These are phyloP conservation scores for Spergularia azorica DNA, from an alignment of 179 eudicot genomes.

Conservation along the genomic window DNA sequence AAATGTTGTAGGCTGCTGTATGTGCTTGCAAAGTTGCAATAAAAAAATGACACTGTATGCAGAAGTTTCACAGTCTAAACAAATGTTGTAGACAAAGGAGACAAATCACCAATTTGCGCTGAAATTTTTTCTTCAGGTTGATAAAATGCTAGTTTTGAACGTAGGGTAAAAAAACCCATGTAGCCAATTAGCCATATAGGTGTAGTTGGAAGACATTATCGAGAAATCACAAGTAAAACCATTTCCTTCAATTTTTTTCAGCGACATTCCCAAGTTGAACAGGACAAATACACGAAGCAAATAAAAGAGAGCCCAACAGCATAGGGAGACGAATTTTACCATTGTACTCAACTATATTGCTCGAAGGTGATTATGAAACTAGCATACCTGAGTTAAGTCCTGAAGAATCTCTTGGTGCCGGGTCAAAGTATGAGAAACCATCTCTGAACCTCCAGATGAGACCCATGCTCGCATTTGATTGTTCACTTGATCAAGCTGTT, in stretches of 20 bases:
- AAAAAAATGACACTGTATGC: no score
- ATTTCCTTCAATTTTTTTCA: neutral
- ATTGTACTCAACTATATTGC: slow-evolving; percentile 1
- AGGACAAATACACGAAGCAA: neutral
- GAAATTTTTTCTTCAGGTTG: neutral
- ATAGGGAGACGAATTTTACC: neutral
- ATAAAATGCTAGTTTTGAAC: neutral
- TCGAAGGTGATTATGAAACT: slow-evolving; percentile 13
- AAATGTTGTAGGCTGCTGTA: neutral
- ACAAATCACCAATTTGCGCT: neutral
- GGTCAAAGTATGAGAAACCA: slow-evolving; percentile 96
- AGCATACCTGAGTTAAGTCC: slow-evolving; percentile 83
- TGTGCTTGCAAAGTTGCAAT: neutral
- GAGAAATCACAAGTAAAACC: neutral
- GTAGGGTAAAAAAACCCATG: no score
- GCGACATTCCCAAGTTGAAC: neutral
- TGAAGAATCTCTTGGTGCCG: slow-evolving; percentile 96
- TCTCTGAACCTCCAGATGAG: slow-evolving; percentile 92
- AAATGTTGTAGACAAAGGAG: no score
- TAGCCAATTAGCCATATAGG: neutral
- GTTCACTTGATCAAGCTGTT: slow-evolving; percentile 83
- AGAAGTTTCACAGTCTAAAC: no score
- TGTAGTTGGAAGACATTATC: neutral
- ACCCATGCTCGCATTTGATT: slow-evolving; percentile 97
- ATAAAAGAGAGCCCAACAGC: neutral